Percentiles rank a stretch among this genome's conserved stretches.
These are phyloP conservation scores for Cyclostephanos tholiformis DNA, from an alignment of 108 stramenopile genomes.

Conservation along the genomic window DNA sequence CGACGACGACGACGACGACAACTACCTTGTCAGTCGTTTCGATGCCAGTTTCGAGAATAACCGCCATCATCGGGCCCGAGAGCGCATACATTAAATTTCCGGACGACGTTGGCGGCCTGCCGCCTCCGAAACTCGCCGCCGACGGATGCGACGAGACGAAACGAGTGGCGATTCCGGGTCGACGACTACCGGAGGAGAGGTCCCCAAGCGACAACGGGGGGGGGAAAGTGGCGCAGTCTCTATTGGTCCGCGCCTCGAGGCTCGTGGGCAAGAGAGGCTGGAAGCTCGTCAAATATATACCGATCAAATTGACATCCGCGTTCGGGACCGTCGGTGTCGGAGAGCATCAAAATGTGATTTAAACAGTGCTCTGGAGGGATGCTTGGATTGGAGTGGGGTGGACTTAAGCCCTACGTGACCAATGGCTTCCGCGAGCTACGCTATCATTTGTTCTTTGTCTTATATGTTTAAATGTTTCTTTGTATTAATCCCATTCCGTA, in stretches of 20 bases:
- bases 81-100: constrained; percentile 16
- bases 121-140: background rate
- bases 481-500: background rate
- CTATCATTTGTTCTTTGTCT: background rate
- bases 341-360: background rate
- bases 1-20: background rate
- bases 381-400: background rate
- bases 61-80: constrained; percentile 43
- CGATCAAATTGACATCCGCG: background rate
- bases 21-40: background rate
- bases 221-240: background rate
- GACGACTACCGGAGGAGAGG: background rate
- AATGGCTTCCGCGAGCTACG: background rate
- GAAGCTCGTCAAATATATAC: constrained; percentile 10
- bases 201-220: background rate
- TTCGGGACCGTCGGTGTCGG: background rate
- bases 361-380: background rate
- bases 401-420: background rate
- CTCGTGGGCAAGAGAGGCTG: constrained; percentile 24
- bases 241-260: background rate
- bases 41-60: constrained; percentile 23
- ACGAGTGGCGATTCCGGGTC: background rate
- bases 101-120: background rate
- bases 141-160: background rate
- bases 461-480: constrained; percentile 4